Conservation (phyloP, 192 early-diverging fungal species). For the Linnemannia hyalina region DNA sequence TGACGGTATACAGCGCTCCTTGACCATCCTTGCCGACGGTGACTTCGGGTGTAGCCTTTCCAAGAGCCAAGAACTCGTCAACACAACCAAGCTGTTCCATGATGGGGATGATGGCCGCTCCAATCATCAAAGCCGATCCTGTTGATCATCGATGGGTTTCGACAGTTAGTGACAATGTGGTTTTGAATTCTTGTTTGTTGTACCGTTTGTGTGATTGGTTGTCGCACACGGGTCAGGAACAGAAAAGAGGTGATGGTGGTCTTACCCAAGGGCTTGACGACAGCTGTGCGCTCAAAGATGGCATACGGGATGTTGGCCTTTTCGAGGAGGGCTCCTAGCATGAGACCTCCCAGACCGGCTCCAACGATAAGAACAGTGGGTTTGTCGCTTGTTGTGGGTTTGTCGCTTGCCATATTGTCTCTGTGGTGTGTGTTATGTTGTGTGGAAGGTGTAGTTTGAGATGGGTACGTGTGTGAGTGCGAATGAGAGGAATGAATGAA, state of each 20-base stretch:
- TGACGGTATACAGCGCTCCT: background rate
- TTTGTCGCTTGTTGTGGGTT: background rate
- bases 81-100: conserved; percentile 13
- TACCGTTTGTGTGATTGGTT: too few species aligned
- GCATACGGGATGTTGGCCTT: conserved; percentile 4
- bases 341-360: conserved; percentile 5
- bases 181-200: background rate
- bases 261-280: background rate
- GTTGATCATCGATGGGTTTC: background rate
- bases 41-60: background rate
- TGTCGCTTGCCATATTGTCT: too few species aligned
- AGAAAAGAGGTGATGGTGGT: background rate
- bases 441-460: background rate
- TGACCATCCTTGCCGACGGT: background rate
- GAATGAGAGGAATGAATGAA: background rate
- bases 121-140: background rate
- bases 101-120: background rate
- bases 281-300: background rate
- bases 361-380: background rate
- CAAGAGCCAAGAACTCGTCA: conserved; percentile 9
- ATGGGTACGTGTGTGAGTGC: background rate
- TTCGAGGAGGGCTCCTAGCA: background rate
- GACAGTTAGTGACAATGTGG: background rate
- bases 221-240: background rate
- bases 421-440: too few species aligned